Conservation (phyloP, 768 basidiomycete species). For the Macrolepiota albuminosa region DNA sequence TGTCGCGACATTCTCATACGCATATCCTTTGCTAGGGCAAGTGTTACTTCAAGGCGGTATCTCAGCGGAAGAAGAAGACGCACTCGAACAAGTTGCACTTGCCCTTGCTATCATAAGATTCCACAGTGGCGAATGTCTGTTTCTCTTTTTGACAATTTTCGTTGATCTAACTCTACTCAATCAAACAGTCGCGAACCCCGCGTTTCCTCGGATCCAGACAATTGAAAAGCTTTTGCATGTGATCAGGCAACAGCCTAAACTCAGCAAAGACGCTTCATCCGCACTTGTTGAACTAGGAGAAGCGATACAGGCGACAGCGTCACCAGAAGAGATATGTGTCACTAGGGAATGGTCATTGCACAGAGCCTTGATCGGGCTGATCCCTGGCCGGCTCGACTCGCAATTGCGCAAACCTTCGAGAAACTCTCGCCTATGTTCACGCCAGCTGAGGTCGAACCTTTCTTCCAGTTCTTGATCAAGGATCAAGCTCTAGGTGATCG, state of each 20-base stretch:
- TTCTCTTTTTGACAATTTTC: neutral
- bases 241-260: conserved; percentile 71
- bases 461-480: conserved; percentile 86
- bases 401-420: conserved; percentile 65
- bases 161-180: neutral
- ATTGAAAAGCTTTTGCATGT: conserved; percentile 68
- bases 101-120: conserved; percentile 65
- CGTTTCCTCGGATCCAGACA: conserved; percentile 71
- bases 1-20: too few species aligned
- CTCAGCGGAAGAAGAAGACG: conserved; percentile 60
- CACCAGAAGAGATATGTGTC: conserved; percentile 47
- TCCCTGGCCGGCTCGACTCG: conserved; percentile 82
- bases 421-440: conserved; percentile 64
- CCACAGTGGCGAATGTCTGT: conserved; percentile 71
- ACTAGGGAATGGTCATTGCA: conserved; percentile 88
- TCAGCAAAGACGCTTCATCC: conserved; percentile 80
- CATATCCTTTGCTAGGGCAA: conserved; percentile 66
- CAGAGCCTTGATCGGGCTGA: conserved; percentile 82
- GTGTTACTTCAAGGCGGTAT: conserved; percentile 72
- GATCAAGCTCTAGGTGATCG: conserved; percentile 88
- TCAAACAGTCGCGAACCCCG: conserved; percentile 54
- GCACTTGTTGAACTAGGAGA: conserved; percentile 78
- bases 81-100: conserved; percentile 74
- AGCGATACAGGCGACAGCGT: conserved; percentile 65
- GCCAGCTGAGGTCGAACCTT: conserved; percentile 52